Conservation (phyloP, 2,329 filamentous ascomycete species). For the Epichloe gansuensis region DNA sequence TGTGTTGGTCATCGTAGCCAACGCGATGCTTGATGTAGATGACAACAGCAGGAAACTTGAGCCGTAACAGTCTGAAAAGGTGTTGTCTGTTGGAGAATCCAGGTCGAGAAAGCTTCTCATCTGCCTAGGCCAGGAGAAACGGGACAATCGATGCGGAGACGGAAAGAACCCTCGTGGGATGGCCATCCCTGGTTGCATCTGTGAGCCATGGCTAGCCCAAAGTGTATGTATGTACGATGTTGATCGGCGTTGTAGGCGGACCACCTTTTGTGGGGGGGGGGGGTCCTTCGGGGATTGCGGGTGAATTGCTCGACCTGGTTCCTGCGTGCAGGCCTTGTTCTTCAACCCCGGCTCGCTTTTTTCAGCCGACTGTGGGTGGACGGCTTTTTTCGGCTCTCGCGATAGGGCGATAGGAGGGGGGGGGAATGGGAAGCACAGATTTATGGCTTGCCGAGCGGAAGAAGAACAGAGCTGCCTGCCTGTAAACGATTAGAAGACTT, state of each 20-base stretch:
- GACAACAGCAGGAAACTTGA: slow-evolving; percentile 7
- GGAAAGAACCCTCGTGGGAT: not conserved
- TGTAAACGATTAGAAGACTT: not conserved
- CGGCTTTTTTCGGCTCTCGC: not conserved
- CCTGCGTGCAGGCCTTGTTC: not conserved
- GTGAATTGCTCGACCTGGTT: not conserved
- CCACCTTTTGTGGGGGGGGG: not conserved
- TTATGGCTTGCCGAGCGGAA: not conserved
- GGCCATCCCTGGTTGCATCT: slow-evolving; percentile 1
- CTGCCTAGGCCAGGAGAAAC: slow-evolving; percentile 1
- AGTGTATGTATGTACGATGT: too few species aligned
- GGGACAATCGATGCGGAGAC: not conserved
- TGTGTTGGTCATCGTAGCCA: not conserved
- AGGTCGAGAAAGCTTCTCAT: slow-evolving; percentile 10
- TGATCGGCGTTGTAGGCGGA: not conserved
- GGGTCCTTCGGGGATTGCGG: not conserved
- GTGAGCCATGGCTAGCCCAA: not conserved
- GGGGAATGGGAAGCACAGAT: not conserved
- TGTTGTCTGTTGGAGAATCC: slow-evolving; percentile 2
- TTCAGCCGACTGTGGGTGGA: not conserved
- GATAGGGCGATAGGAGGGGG: not conserved
- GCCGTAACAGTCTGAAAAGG: not conserved
- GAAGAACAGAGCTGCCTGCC: not conserved
- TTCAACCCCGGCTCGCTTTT: not conserved
- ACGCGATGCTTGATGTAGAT: slow-evolving; percentile 2